These are phyloP conservation scores for Sonneratia alba DNA, from an alignment of 345 rosid genomes.

Conservation along the genomic window DNA sequence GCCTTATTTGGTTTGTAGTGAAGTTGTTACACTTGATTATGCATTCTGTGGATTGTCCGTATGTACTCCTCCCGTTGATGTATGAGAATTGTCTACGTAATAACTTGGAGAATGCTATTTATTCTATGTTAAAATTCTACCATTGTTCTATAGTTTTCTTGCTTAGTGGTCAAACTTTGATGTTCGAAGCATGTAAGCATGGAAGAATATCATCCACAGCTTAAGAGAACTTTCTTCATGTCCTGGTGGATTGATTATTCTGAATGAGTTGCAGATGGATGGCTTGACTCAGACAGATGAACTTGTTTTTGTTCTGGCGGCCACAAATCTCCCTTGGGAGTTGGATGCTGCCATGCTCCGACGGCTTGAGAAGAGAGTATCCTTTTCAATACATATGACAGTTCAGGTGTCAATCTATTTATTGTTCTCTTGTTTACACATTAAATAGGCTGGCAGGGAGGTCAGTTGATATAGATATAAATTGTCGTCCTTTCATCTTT, in stretches of 20 bases:
- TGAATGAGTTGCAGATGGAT: constrained; percentile 67
- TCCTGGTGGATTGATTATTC: not conserved
- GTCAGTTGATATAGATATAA: not conserved
- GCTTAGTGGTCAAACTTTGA: not conserved
- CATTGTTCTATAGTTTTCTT: not conserved
- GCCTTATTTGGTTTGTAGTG: not conserved
- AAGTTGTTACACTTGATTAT: not conserved
- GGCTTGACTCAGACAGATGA: constrained; percentile 71
- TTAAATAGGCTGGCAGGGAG: not conserved
- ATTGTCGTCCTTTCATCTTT: not conserved
- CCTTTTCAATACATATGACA: constrained; percentile 21
- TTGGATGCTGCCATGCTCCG: constrained; percentile 95
- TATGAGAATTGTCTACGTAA: not conserved
- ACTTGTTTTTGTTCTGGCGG: constrained; percentile 92
- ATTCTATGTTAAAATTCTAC: not conserved
- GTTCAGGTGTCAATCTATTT: not conserved
- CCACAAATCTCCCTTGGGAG: constrained; percentile 98
- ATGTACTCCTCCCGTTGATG: not conserved
- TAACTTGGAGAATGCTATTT: not conserved
- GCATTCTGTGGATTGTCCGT: not conserved
- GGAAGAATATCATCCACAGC: not conserved
- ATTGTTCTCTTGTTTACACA: not conserved
- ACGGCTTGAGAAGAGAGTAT: constrained; percentile 94
- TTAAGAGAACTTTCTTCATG: not conserved
- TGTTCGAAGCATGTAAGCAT: not conserved